Evolutionary conservation across 2,329 filamentous ascomycete species (phyloP).

Genomic region (Ceratocystis ficicola): DNA sequence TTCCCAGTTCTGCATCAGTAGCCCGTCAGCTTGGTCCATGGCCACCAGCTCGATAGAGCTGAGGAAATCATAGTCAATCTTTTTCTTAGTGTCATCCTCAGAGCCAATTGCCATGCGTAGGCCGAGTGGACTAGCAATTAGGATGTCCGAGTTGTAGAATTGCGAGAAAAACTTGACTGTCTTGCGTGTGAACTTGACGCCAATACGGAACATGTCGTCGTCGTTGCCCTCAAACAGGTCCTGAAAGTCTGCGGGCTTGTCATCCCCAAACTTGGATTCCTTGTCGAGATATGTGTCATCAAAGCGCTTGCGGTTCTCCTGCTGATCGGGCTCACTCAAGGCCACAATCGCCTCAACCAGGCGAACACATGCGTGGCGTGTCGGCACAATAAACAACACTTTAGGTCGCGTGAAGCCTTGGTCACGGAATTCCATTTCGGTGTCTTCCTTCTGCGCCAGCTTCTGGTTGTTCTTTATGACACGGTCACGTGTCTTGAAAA

Average conservation of each 20-base stretch:
- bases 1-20: slow-evolving; percentile 98
- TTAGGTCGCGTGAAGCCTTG: slow-evolving; percentile 95
- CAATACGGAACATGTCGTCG: slow-evolving; percentile 91
- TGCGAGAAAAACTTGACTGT: slow-evolving; percentile 88
- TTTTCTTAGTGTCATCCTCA: slow-evolving; percentile 47
- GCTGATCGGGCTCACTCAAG: slow-evolving; percentile 71
- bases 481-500: slow-evolving; percentile 85
- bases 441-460: slow-evolving; percentile 50
- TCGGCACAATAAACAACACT: slow-evolving; percentile 79
- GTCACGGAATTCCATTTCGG: slow-evolving; percentile 66
- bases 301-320: slow-evolving; percentile 90
- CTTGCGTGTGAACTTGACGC: slow-evolving; percentile 94
- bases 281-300: slow-evolving; percentile 67
- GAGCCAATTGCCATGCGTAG: slow-evolving; percentile 82
- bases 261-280: slow-evolving; percentile 50
- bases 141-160: slow-evolving; percentile 94
- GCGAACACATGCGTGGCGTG: slow-evolving; percentile 70
- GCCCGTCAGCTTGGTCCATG: slow-evolving; percentile 81
- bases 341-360: slow-evolving; percentile 65
- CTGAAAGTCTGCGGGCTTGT: slow-evolving; percentile 74
- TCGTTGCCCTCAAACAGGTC: slow-evolving; percentile 90
- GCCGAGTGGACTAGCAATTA: slow-evolving; percentile 80
- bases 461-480: slow-evolving; percentile 87
- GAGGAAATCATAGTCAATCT: slow-evolving; percentile 74
- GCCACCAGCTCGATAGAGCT: slow-evolving; percentile 86